phyloP scores from a whole-genome alignment of 2,329 filamentous ascomycete genomes.

The Fusarium paranaense region DNA sequence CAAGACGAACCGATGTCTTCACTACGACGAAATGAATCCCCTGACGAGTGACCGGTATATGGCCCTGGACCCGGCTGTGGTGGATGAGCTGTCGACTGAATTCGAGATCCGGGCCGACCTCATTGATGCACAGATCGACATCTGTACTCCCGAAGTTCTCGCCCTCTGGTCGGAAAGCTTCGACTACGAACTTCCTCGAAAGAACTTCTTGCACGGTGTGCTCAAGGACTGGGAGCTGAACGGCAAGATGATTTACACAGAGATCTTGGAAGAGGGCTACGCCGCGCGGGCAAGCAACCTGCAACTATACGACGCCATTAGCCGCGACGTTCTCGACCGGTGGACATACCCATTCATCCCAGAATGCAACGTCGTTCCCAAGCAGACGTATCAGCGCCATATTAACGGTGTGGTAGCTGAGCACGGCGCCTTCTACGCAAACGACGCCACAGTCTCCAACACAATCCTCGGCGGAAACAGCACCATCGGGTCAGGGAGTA shows the following conservation, averaged over 20 bases:
- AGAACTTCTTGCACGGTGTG: constrained; percentile 90
- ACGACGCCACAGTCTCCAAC: constrained; percentile 76
- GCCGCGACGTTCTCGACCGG: constrained; percentile 84
- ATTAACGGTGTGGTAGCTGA: constrained; percentile 82
- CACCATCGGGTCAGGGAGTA: constrained; percentile 77
- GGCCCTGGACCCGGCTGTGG: constrained; percentile 81
- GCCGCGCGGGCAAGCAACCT: constrained; percentile 88
- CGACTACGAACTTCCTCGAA: constrained; percentile 90
- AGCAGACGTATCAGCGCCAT: constrained; percentile 79
- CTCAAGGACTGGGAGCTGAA: constrained; percentile 97
- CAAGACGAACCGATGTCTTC: constrained; percentile 82
- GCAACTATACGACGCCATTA: constrained; percentile 90
- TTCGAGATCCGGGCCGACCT: constrained; percentile 88
- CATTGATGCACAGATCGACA: constrained; percentile 95
- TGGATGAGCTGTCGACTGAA: constrained; percentile 76
- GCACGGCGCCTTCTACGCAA: constrained; percentile 78
- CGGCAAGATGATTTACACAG: constrained; percentile 94
- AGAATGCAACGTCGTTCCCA: constrained; percentile 85
- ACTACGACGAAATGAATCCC: constrained; percentile 92
- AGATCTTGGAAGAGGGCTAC: constrained; percentile 86
- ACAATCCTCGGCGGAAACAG: constrained; percentile 83
- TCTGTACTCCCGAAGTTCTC: constrained; percentile 95
- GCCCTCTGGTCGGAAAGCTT: constrained; percentile 98
- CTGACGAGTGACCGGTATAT: constrained; percentile 73
- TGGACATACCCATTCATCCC: constrained; percentile 93